A percentile compares a stretch with the other conserved stretches of the same genome.
phyloP scores from a whole-genome alignment of 257 asterid genomes.

The Salvia splendens region DNA sequence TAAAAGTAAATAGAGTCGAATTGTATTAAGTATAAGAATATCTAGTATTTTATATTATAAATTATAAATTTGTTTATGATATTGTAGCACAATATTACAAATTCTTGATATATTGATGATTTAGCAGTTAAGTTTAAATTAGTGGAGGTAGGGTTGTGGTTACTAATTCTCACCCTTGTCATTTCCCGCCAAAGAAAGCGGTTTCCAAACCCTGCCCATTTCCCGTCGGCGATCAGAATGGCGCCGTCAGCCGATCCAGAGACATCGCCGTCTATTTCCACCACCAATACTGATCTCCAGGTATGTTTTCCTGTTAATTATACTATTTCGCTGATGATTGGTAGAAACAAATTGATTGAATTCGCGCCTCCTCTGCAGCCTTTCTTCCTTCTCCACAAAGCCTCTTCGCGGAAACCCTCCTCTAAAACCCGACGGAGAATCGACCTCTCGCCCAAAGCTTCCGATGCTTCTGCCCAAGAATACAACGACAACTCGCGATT shows the following conservation, averaged over 20 bases:
- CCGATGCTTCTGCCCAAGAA: constrained; percentile 32
- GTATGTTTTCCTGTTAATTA: constrained; percentile 27
- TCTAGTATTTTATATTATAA: no score
- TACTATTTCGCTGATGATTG: neutral
- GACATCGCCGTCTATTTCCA: constrained; percentile 25
- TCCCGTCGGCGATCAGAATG: constrained; percentile 32
- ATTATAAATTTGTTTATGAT: no score
- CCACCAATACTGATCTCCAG: constrained; percentile 48
- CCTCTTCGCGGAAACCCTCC: constrained; percentile 52
- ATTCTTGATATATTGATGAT: no score
- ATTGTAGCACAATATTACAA: no score
- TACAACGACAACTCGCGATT: constrained; percentile 39
- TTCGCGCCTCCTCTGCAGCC: constrained; percentile 48
- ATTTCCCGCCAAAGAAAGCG: constrained; percentile 54
- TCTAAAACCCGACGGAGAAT: constrained; percentile 53
- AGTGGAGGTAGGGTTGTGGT: no score
- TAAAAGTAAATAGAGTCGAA: no score
- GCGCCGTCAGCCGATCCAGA: constrained; percentile 39
- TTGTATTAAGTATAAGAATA: no score
- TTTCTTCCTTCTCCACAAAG: constrained; percentile 78
- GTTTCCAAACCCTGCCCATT: neutral
- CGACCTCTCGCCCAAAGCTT: constrained; percentile 47
- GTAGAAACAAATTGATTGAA: neutral
- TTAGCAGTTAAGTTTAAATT: no score
- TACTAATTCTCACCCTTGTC: neutral